Evolutionary conservation across 2,329 filamentous ascomycete species (phyloP), one percentile per base, ranked within the genome.

Genomic region (Rachicladosporium sp.): DNA sequence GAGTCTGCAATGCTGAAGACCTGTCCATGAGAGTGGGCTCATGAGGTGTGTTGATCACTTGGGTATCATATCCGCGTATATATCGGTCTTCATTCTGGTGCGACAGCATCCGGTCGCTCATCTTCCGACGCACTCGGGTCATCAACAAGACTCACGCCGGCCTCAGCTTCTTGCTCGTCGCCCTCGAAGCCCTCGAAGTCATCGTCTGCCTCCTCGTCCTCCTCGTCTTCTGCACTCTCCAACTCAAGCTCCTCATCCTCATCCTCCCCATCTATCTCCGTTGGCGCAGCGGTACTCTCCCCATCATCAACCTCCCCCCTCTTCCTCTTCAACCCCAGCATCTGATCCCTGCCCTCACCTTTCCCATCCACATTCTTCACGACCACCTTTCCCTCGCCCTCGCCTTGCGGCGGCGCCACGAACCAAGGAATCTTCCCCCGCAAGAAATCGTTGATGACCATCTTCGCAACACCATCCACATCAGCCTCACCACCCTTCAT

Each of bases 341-440:
- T 74, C 9, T 87, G 87, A 44, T 82, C 74, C 35, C 87, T 76
- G 4, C 84, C 83, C 45, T 79, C 75, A 33, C 58, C 52, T n/a
- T 61, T 65, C 27, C 66, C 65, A 8, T 64, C 67, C 27, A 74
- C 71, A 5, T 67, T 67, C 7, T 65, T 67, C 35, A 74, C 74
- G 6, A 27, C 23, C 23, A 27, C 23, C 23, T 27, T 27, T 27
- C 23, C 23, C 3, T 62, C 56, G 10, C 70, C 64, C 31, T 60
- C 62, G 29, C 50, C 52, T 32, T 53, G 49, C 2, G 88, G 86
- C 7, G 87, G 80, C 6, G 86, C 78, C 0, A 84, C 91, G 56
- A 87, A 98, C 91, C 93, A 98, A 1, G 91, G 91, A 19, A 96
- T 84, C 64, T 89, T 95, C 41, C 91, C 91, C 47, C 91, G 70